Base-by-base conservation (phyloP, 805 yeast genomes). In the Nakazawaea wickerhamii region DNA sequence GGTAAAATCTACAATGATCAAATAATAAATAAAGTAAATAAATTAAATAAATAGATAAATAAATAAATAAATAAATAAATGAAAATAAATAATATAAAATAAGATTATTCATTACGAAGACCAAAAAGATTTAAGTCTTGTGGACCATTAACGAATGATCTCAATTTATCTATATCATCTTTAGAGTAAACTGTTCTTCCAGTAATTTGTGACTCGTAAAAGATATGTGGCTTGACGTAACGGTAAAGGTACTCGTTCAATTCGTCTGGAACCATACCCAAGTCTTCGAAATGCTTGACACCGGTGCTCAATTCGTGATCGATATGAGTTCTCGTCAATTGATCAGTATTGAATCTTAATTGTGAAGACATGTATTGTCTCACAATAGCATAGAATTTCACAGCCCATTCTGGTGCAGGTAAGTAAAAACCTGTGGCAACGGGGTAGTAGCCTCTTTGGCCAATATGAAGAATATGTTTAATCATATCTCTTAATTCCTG, bases 401-500 rank as follows among this genome's bases (percentile, higher is more conserved):
- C 71, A 27, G 72, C 45, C 22, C 58, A 57, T 48, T 73, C 68
- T 9, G 81, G 79, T 8, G 57, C 51, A 17, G 66, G 66, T 44
- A 64, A 48, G 36, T 61, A 53, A 40, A 54, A 64, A 44, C 68
- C 68, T 5, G 58, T 56, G 20, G 67, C 63, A 30, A 57, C 61
- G 10, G 67, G 65, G 50, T 55, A 60, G 41, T 55, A 62, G 28
- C 66, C 66, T 21, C 50, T 51, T 56, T 57, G 55, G 20, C 61
- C 63, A 36, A 64, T 50, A 40, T 64, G 67, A 6, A 58, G 59
- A 47, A 61, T 61, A 46, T 59, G 77, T 58, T 80, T 79, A 50
- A 86, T 71, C 78, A 82, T 68, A 55, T 78, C 81, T 63, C 88
- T 74, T 48, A 87, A 72, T 58, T 85, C 85, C 45, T 63, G 61